Base-by-base conservation (phyloP, 75 land plant genomes). In the Pinus albicaulis region DNA sequence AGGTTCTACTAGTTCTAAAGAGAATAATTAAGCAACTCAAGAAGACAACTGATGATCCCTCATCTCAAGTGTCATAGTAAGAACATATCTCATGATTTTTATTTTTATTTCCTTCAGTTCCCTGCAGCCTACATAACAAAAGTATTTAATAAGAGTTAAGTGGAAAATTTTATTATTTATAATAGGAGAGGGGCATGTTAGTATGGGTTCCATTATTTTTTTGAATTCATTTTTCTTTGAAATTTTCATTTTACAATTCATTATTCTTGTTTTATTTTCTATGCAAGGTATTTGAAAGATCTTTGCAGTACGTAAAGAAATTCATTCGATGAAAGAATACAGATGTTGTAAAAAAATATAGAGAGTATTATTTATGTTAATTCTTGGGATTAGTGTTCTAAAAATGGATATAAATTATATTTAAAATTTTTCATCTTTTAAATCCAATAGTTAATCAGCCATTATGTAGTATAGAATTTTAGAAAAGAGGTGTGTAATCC, bases 281-380 rank as follows among this genome's bases (percentile, higher is more conserved):
- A 8, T 78, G 57, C 82, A 95, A 95, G 76, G 98, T 93, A n/a
- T 93, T 95, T 86, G 98, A 95, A 84, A 95, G 90, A 78, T 95
- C 98, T 61, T 82, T 84, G 80, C 93, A 93, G 76, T 95, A 95
- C 80, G 98, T 95, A 70, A 91, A 92, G 82, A 90, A 97, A 58
- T 95, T 93, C 73, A 93, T 96, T 76, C 93, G 98, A 10, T 95
- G 93, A 69, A 85, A 91, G 74, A 91, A 95, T 85, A 91, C 89
- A 13, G 94, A 95, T 81, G 92, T 96, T 74, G 96, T 95, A 31
- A 93, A 86, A 79, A 94, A 95, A 95, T 96, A 93, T 59, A 78
- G 98, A 88, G 98, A 95, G 96, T 94, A 94, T 94, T 91, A 92
- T 83, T 60, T 79, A 3, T 58, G 60, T 7, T 7, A 44, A 44